Conservation (phyloP, 257 asterid species). For the Solanum chiquidenum region DNA sequence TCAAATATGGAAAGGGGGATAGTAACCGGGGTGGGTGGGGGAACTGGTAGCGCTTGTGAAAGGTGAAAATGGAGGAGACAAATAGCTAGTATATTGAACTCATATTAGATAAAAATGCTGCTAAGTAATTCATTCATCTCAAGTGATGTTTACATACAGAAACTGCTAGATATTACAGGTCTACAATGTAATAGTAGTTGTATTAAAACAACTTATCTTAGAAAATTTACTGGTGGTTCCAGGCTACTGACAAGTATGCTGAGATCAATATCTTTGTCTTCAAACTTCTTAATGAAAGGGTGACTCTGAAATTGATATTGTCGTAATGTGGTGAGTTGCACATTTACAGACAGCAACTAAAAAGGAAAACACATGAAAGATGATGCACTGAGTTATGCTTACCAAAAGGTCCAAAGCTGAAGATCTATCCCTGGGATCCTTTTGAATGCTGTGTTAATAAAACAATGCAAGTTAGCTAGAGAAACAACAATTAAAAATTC, state of each 20-base stretch:
- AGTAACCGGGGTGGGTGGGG: neutral
- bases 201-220: constrained; percentile 27
- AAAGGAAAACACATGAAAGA: neutral
- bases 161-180: neutral
- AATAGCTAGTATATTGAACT: neutral
- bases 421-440: constrained; percentile 74
- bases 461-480: neutral
- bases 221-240: constrained; percentile 74
- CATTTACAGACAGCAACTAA: neutral
- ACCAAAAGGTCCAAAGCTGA: constrained; percentile 87
- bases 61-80: neutral
- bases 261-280: constrained; percentile 88
- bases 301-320: constrained; percentile 46
- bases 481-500: neutral
- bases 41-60: neutral
- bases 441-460: constrained; percentile 69
- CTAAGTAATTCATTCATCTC: neutral
- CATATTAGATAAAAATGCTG: neutral
- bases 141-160: neutral
- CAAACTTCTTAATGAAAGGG: constrained; percentile 86
- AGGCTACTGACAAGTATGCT: constrained; percentile 69
- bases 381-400: constrained; percentile 15
- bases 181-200: neutral
- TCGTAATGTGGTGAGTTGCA: neutral
- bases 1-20: neutral